phyloP scores from a whole-genome alignment of 2,329 filamentous ascomycete species.

The Calcarisporium arbuscula region DNA sequence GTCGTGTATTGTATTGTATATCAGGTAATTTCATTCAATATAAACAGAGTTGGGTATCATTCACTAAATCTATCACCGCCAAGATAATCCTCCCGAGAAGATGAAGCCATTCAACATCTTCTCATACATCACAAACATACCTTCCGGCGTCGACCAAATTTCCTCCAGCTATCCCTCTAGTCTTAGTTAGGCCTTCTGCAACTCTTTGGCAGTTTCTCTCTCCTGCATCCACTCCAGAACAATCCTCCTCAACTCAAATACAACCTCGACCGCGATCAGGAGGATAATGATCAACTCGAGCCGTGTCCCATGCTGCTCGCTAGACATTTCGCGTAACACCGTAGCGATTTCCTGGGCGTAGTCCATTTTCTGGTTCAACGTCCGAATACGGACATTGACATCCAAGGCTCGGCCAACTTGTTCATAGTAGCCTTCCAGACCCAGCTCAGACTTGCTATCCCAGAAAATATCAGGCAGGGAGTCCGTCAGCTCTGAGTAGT shows the following conservation, averaged over 20 bases:
- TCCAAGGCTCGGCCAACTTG: constrained; percentile 86
- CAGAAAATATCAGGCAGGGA: constrained; percentile 94
- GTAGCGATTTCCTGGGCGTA: constrained; percentile 93
- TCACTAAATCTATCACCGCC: no score
- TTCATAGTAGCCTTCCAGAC: constrained; percentile 91
- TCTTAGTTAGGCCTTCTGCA: no score
- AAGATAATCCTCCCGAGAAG: no score
- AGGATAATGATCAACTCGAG: constrained; percentile 96
- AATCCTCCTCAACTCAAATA: constrained; percentile 73
- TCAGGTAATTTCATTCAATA: no score
- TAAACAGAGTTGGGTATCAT: no score
- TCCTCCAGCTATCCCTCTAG: no score
- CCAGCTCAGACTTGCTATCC: constrained; percentile 84
- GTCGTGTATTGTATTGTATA: no score
- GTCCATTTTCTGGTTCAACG: constrained; percentile 94
- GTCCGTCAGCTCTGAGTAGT: constrained; percentile 95
- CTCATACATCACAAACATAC: no score
- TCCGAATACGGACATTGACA: constrained; percentile 83
- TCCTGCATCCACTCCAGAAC: constrained; percentile 54
- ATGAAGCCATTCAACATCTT: no score
- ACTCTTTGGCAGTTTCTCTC: constrained; percentile 16
- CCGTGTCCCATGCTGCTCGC: constrained; percentile 80
- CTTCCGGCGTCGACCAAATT: no score
- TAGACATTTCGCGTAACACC: constrained; percentile 80
- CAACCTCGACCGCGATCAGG: constrained; percentile 86